Conservation (phyloP, 164 flowering plant species). For the Piper longum region DNA sequence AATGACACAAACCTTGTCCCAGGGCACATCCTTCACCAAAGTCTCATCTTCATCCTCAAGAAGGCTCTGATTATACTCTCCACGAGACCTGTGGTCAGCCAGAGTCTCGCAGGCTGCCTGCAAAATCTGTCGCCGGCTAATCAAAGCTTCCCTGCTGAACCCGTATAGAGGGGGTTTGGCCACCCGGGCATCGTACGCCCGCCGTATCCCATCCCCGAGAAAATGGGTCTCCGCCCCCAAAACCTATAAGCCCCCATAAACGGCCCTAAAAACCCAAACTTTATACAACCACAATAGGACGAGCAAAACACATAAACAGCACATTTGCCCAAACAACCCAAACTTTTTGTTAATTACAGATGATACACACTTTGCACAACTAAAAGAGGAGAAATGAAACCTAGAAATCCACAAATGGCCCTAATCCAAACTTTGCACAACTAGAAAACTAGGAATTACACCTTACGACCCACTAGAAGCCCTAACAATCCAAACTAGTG, state of each 20-base stretch:
- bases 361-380: too few relatives aligned
- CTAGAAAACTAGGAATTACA: too few relatives aligned
- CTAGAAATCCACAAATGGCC: too few relatives aligned
- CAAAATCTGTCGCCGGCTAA: conserved; percentile 68
- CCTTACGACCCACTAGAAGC: too few relatives aligned
- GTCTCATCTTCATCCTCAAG: conserved; percentile 47
- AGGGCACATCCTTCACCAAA: conserved; percentile 63
- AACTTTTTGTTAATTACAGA: too few relatives aligned
- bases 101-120: conserved; percentile 92
- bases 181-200: conserved; percentile 76
- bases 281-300: neutral
- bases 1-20: conserved; percentile 47
- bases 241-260: conserved; percentile 9
- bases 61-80: conserved; percentile 73
- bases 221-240: conserved; percentile 82
- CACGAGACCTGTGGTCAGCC: conserved; percentile 35
- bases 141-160: conserved; percentile 60
- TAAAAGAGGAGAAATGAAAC: too few relatives aligned
- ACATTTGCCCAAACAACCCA: too few relatives aligned
- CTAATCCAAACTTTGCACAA: too few relatives aligned
- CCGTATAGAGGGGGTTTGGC: conserved; percentile 78
- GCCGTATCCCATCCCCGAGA: conserved; percentile 71
- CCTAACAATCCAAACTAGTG: too few relatives aligned
- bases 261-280: neutral
- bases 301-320: neutral